Conservation (phyloP, 148 eudicot species). For the Polygonum aviculare region DNA sequence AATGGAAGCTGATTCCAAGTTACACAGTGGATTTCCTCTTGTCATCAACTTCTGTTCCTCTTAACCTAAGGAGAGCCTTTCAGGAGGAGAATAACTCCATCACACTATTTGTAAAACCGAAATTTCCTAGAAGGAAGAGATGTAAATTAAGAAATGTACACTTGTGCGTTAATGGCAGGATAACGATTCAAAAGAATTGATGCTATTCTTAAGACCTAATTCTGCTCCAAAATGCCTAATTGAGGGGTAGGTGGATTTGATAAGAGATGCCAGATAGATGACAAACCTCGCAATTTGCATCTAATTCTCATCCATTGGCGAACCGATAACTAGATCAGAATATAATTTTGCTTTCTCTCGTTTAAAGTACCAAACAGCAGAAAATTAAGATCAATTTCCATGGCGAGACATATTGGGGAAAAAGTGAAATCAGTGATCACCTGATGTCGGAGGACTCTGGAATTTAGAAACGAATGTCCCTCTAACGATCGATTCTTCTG, state of each 20-base stretch:
- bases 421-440: background rate
- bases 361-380: background rate
- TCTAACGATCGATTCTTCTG: background rate
- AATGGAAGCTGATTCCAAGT: background rate
- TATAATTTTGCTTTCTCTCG: background rate
- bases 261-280: conserved; percentile 5
- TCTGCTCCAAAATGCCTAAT: background rate
- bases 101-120: background rate
- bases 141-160: conserved; percentile 7
- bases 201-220: conserved; percentile 4
- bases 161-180: conserved; percentile 6
- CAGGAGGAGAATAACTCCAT: background rate
- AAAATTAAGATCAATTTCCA: conserved; percentile 7
- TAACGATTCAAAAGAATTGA: conserved; percentile 5
- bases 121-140: background rate
- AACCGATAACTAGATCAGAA: background rate
- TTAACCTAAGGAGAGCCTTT: background rate
- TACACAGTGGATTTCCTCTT: background rate
- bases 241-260: conserved; percentile 7
- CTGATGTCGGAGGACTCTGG: conserved; percentile 6
- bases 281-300: conserved; percentile 1
- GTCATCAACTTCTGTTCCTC: background rate
- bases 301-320: conserved; percentile 5
- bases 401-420: background rate
- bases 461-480: background rate